Evolutionary conservation across 2,329 filamentous ascomycete species (phyloP).

Genomic region (Stachybotrys echinatus): DNA sequence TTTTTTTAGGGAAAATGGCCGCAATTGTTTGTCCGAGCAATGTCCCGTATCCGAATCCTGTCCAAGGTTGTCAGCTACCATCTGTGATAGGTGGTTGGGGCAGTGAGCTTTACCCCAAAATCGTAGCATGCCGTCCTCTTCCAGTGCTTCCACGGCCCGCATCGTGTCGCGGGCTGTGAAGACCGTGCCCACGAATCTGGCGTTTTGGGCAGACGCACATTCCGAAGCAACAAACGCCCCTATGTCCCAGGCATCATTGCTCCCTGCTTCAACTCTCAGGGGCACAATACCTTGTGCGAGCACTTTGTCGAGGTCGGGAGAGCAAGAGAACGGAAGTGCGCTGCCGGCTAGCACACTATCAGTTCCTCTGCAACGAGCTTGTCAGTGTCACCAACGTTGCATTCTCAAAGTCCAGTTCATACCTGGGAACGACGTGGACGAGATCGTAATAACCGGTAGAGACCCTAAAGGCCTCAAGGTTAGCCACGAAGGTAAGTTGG

Average conservation of each 20-base stretch:
- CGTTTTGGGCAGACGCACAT: neutral
- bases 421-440: neutral
- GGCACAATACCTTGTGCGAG: neutral
- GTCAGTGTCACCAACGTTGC: constrained; percentile 6
- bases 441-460: neutral
- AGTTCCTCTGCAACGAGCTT: neutral
- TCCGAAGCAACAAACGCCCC: neutral
- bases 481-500: neutral
- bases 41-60: constrained; percentile 35
- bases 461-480: neutral
- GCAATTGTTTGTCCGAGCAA: constrained; percentile 30
- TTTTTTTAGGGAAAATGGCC: constrained; percentile 35
- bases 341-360: too few species aligned
- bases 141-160: constrained; percentile 25
- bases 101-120: constrained; percentile 23
- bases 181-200: constrained; percentile 18
- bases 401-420: neutral
- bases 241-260: neutral
- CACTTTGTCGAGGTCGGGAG: neutral
- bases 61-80: neutral
- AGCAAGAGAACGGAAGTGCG: too few species aligned
- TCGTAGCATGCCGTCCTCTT: constrained; percentile 21
- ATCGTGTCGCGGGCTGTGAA: constrained; percentile 30
- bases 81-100: neutral
- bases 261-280: neutral